Conservation (phyloP, 768 basidiomycete genomes). For the Collybiopsis confluens region DNA sequence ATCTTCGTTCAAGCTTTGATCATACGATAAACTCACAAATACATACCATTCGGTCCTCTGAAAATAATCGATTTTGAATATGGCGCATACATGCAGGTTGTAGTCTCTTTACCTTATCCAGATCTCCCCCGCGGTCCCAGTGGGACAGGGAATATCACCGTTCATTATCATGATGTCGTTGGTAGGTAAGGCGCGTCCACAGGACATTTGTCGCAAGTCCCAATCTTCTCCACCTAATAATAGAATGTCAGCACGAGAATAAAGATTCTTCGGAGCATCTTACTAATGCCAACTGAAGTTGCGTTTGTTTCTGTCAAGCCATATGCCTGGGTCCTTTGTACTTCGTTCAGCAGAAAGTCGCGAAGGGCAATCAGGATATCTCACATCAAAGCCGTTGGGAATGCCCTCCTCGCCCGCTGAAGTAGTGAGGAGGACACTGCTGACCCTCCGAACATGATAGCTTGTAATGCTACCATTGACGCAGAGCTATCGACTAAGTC, state of each 20-base stretch:
- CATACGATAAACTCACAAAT: too few relatives aligned
- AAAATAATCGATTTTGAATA: too few relatives aligned
- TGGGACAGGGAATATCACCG: conserved; percentile 11
- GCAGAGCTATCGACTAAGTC: conserved; percentile 5
- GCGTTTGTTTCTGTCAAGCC: conserved; percentile 11
- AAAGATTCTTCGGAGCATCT: background rate
- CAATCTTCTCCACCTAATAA: conserved; percentile 5
- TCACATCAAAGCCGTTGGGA: conserved; percentile 7
- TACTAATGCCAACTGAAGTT: conserved; percentile 6
- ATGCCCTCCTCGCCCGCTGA: conserved; percentile 4
- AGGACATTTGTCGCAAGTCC: conserved; percentile 7
- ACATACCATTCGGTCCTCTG: background rate
- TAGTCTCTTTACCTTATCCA: conserved; percentile 21
- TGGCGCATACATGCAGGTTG: too few relatives aligned
- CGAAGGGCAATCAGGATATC: background rate
- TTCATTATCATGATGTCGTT: conserved; percentile 31
- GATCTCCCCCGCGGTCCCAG: conserved; percentile 26
- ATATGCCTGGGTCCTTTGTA: conserved; percentile 6
- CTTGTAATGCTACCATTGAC: background rate
- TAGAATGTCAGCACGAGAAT: background rate
- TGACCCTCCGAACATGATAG: background rate
- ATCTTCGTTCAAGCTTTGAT: too few relatives aligned
- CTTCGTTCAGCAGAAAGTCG: background rate
- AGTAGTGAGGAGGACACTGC: background rate
- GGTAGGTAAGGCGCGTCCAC: conserved; percentile 32